These are phyloP conservation scores for Kazachstania viticola DNA, from an alignment of 805 yeast species.

Conservation along the genomic window DNA sequence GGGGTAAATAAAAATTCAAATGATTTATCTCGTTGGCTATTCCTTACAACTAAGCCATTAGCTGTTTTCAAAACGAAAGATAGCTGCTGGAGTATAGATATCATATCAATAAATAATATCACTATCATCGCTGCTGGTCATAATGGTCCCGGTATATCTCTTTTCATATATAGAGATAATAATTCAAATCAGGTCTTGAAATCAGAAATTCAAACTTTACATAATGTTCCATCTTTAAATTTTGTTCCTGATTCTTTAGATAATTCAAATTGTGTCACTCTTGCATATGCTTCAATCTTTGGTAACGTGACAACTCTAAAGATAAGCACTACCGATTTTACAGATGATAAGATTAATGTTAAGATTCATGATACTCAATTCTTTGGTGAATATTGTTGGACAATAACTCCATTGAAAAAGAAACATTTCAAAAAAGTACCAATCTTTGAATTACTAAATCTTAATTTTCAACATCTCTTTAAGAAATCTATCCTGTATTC, in stretches of 20 bases:
- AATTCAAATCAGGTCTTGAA: background rate
- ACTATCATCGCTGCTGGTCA: conserved; percentile 14
- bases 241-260: conserved; percentile 8
- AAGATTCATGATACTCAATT: conserved; percentile 12
- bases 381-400: conserved; percentile 10
- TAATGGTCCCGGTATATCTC: conserved; percentile 13
- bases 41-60: conserved; percentile 2
- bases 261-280: conserved; percentile 5
- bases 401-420: conserved; percentile 10
- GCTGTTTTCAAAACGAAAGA: conserved; percentile 6
- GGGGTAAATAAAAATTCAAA: background rate
- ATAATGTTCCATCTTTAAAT: conserved; percentile 12
- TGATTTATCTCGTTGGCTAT: background rate
- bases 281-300: conserved; percentile 12
- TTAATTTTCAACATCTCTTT: conserved; percentile 11
- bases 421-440: conserved; percentile 12
- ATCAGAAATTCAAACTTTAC: conserved; percentile 7
- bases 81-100: conserved; percentile 20
- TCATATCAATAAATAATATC: conserved; percentile 1
- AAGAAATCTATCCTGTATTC: conserved; percentile 12
- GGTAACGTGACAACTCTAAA: conserved; percentile 14
- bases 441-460: conserved; percentile 13
- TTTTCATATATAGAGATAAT: conserved; percentile 6
- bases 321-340: conserved; percentile 2
- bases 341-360: background rate